phyloP scores from a whole-genome alignment of 176 grass and related monocot species.

The Tillandsia fasciculata region DNA sequence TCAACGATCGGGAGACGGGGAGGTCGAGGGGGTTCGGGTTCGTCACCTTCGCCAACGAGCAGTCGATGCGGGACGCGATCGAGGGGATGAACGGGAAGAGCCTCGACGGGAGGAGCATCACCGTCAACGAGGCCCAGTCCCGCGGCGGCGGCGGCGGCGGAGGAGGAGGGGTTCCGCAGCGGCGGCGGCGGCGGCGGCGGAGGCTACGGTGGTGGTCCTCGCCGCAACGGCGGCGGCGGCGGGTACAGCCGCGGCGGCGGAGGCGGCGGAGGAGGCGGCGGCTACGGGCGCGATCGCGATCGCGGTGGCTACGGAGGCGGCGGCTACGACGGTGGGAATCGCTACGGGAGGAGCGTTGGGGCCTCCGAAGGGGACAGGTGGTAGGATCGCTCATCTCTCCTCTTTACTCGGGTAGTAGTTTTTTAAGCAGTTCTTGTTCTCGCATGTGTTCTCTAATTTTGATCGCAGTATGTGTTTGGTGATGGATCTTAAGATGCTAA shows the following conservation, averaged over 20 bases:
- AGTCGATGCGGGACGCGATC: constrained; percentile 92
- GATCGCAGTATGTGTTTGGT: no score
- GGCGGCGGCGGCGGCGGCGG: constrained; percentile 42
- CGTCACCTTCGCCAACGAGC: constrained; percentile 94
- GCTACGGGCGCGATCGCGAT: background rate
- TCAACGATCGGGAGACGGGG: constrained; percentile 82
- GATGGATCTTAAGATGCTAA: no score
- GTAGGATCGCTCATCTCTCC: no score
- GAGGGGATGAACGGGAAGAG: constrained; percentile 88
- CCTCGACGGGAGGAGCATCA: constrained; percentile 71
- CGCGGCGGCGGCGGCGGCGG: constrained; percentile 55
- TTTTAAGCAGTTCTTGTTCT: no score
- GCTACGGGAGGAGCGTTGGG: no score
- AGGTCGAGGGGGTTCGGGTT: constrained; percentile 93
- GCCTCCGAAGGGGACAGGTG: no score
- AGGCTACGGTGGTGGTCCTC: constrained; percentile 27
- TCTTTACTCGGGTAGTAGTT: no score
- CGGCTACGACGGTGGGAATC: no score
- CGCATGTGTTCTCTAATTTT: no score
- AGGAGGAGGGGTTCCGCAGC: constrained; percentile 37
- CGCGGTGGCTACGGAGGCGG: no score
- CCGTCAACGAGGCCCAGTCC: constrained; percentile 83
- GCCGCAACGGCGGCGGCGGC: background rate
- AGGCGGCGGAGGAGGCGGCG: constrained; percentile 28
- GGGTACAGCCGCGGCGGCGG: constrained; percentile 6